Conservation (phyloP, 139 green algal species). For the Tetradesmus lagerheimii region DNA sequence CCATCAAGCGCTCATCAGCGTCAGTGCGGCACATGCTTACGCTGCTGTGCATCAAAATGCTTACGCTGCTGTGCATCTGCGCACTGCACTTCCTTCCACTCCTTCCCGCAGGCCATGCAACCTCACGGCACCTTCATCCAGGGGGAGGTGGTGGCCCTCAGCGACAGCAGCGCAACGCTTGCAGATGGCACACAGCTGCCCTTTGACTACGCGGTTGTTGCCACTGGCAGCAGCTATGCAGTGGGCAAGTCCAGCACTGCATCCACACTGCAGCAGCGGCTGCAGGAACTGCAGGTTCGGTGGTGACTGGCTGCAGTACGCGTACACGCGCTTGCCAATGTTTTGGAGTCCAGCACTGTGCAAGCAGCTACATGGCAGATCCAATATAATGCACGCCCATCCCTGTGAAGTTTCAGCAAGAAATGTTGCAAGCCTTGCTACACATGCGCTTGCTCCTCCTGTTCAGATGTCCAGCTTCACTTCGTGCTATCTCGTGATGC, state of each 20-base stretch:
- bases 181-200: constrained; percentile 8
- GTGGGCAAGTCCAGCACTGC: constrained; percentile 37
- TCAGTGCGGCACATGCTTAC: not conserved
- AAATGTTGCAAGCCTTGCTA: no score
- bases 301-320: not conserved
- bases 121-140: constrained; percentile 39
- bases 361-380: no score
- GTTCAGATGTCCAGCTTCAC: no score
- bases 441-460: no score
- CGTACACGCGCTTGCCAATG: no score
- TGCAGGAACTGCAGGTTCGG: constrained; percentile 29
- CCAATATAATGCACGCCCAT: no score
- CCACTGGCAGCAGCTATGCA: constrained; percentile 37
- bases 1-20: not conserved
- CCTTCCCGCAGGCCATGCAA: constrained; percentile 28
- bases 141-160: constrained; percentile 35
- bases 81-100: not conserved
- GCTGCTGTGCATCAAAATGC: not conserved
- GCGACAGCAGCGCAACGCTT: not conserved
- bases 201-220: constrained; percentile 45
- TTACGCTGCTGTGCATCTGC: not conserved
- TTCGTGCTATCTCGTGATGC: no score
- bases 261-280: not conserved
- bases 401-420: no score
- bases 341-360: no score